Evolutionary conservation across 768 basidiomycete genomes (phyloP), one percentile per base, ranked within the genome.

Genomic region (Royoungia palumana): DNA sequence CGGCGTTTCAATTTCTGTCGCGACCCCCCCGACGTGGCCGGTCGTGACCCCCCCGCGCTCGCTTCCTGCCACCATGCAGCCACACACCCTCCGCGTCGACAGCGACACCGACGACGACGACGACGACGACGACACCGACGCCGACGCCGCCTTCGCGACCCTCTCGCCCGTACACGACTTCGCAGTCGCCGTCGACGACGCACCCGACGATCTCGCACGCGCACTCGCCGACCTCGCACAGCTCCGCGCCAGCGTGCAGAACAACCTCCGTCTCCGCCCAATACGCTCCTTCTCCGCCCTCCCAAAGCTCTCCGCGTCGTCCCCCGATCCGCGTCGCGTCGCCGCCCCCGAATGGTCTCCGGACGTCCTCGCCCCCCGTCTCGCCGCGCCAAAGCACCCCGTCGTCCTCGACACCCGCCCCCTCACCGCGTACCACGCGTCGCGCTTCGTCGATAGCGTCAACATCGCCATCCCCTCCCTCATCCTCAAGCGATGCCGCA

Each of bases 381-480:
- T 88, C 16, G 64, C 70, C 39, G 73, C 76, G n/a, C 54, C 67
- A 9, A 56, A 17, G 27, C 79, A 76, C 3, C 87, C 90, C 9
- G 72, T 94, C 20, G 69, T 95, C 50, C 78, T 95, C 62, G 93
- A 96, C 67, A 90, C 89, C 34, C 82, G 93, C 5, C 82, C 87
- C 4, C 74, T 83, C 17, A 73, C 79, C 1, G 72, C 81, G 10
- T 90, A 83, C 70, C 72, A 83, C 30, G 70, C 80, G 3, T 77
- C 75, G 47, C 89, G 83, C 64, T 67, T 96, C 44, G 64, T 72
- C 34, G 72, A 82, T 55, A 87, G 85, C 65, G 78, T 92, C 51
- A 94, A 94, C 68, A 76, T 96, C 41, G 86, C 86, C 27, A 88
- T 96, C 36, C 93, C 94, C 0, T 87, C 89, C 21, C 81, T 96